phyloP scores from a whole-genome alignment of 139 green algal species.

The Tetraselmis striata region DNA sequence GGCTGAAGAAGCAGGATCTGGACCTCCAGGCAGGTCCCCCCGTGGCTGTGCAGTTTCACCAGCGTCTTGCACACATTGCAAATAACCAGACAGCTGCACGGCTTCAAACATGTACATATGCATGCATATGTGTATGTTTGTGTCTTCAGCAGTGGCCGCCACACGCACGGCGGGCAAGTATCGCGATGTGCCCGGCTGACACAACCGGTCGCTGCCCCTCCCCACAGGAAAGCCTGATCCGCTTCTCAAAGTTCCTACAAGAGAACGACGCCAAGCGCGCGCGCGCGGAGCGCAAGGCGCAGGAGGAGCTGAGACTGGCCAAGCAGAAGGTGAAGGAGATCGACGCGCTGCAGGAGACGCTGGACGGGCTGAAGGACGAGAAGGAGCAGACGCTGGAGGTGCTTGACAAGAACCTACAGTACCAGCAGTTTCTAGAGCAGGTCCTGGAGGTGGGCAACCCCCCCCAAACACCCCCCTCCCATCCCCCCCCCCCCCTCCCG shows the following conservation, averaged over 20 bases:
- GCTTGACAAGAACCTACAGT: constrained; percentile 65
- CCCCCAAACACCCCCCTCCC: too few species aligned
- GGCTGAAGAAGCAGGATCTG: constrained; percentile 81
- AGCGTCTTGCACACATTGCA: too few species aligned
- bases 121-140: too few species aligned
- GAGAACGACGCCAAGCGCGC: constrained; percentile 86
- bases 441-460: constrained; percentile 62
- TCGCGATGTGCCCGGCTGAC: too few species aligned
- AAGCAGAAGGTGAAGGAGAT: constrained; percentile 77
- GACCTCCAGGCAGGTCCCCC: constrained; percentile 79
- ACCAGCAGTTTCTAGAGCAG: constrained; percentile 77
- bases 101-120: too few species aligned
- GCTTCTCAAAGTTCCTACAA: constrained; percentile 85
- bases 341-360: constrained; percentile 49
- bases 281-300: constrained; percentile 72
- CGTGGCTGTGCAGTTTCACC: too few species aligned
- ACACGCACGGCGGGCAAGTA: too few species aligned
- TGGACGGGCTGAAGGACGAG: constrained; percentile 62
- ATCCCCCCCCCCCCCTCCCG: too few species aligned
- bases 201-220: too few species aligned
- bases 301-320: constrained; percentile 67
- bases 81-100: too few species aligned
- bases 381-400: constrained; percentile 57
- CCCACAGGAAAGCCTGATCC: constrained; percentile 73
- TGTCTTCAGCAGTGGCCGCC: too few species aligned